Percentiles rank a stretch among this genome's conserved stretches.
Evolutionary conservation across 108 stramenopile species (phyloP).

Genomic region (Nitzschia sp.): DNA sequence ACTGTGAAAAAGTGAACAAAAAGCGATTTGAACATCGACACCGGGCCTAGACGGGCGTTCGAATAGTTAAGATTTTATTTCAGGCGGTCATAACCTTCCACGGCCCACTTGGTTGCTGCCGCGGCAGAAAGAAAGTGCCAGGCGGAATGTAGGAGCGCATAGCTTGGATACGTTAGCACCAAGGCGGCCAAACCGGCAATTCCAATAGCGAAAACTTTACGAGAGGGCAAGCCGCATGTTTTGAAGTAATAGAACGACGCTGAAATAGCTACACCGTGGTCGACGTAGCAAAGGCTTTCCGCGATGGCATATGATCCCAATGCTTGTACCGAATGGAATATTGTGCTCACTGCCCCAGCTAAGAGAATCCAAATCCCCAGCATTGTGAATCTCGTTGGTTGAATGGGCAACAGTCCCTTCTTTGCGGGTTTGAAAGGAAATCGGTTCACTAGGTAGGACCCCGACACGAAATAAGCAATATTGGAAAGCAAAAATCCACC

Average conservation of each 20-base stretch:
- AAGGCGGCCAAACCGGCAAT: constrained; percentile 23
- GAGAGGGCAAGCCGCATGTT: constrained; percentile 42
- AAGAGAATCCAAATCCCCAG: constrained; percentile 34
- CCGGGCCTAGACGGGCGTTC: too few relatives aligned
- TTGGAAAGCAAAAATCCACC: constrained; percentile 39
- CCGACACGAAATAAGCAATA: constrained; percentile 36
- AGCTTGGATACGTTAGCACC: constrained; percentile 13
- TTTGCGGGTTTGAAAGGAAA: constrained; percentile 2
- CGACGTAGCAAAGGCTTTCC: constrained; percentile 42
- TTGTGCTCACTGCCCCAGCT: constrained; percentile 41
- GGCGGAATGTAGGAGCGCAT: constrained; percentile 41
- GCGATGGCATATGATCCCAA: constrained; percentile 37
- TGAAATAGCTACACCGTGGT: constrained; percentile 49
- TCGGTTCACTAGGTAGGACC: constrained; percentile 9
- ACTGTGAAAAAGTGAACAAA: neutral
- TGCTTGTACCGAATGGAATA: constrained; percentile 50
- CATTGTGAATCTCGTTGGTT: constrained; percentile 5
- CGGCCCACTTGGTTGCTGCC: constrained; percentile 42
- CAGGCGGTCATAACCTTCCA: constrained; percentile 23
- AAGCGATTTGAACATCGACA: neutral
- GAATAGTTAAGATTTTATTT: neutral
- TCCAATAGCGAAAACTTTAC: constrained; percentile 26
- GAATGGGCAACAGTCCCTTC: neutral
- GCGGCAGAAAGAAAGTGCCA: constrained; percentile 51
- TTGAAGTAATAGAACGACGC: constrained; percentile 37